These are phyloP conservation scores for Lipomyces sp. DNA, from an alignment of 805 yeast species.

Conservation along the genomic window DNA sequence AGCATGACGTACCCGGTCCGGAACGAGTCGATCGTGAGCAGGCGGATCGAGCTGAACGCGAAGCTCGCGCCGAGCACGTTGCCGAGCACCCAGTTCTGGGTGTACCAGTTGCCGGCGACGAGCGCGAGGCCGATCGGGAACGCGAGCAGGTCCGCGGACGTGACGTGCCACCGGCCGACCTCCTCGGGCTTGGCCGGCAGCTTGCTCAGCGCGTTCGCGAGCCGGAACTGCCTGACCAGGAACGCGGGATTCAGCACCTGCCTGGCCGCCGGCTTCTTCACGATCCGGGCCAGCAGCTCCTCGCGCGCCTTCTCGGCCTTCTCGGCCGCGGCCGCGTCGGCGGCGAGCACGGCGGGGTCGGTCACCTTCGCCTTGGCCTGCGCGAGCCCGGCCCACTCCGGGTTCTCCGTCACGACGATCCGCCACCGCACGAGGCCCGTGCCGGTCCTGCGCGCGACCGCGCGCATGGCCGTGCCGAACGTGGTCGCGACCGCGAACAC, in stretches of 20 bases:
- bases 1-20: constrained; percentile 48
- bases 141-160: constrained; percentile 25
- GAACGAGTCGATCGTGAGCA: constrained; percentile 45
- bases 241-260: constrained; percentile 15
- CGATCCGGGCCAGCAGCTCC: constrained; percentile 10
- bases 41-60: constrained; percentile 45
- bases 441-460: constrained; percentile 4
- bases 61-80: constrained; percentile 46
- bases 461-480: constrained; percentile 24
- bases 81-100: constrained; percentile 47
- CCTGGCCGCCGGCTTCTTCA: constrained; percentile 9
- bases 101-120: constrained; percentile 31
- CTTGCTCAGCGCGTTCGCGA: constrained; percentile 10
- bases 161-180: constrained; percentile 12
- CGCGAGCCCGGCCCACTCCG: constrained; percentile 40
- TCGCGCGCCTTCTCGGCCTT: constrained; percentile 9
- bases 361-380: constrained; percentile 38
- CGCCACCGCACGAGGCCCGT: constrained; percentile 14
- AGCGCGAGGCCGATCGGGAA: constrained; percentile 26
- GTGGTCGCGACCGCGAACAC: constrained; percentile 39
- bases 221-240: constrained; percentile 6
- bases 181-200: constrained; percentile 19
- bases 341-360: constrained; percentile 3
- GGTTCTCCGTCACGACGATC: constrained; percentile 15
- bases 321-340: constrained; percentile 11